A percentile compares a stretch with the other conserved stretches of the same genome.
These are phyloP conservation scores for Fusarium paranaense DNA, from an alignment of 2,329 filamentous ascomycete species.

Conservation along the genomic window DNA sequence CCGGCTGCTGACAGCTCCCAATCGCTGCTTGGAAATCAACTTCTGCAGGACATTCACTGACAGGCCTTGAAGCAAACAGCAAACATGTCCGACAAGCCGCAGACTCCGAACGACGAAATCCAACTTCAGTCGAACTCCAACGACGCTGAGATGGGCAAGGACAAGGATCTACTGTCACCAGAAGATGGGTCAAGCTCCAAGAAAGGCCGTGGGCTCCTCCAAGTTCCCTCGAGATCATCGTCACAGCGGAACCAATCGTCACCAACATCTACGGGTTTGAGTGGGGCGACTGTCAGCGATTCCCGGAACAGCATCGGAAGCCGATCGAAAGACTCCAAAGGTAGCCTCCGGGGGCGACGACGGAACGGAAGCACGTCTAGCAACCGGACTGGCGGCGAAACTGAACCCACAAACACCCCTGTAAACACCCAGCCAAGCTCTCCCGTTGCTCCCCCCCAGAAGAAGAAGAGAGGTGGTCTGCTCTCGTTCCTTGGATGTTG, in stretches of 20 bases:
- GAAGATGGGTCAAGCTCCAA: constrained; percentile 59
- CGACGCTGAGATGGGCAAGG: constrained; percentile 56
- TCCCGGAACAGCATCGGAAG: constrained; percentile 71
- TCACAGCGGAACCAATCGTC: constrained; percentile 70
- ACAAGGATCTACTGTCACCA: constrained; percentile 54
- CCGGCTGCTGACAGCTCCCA: constrained; percentile 4
- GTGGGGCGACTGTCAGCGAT: constrained; percentile 69
- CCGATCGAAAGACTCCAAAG: constrained; percentile 73
- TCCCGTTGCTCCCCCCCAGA: constrained; percentile 60
- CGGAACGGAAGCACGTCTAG: constrained; percentile 77
- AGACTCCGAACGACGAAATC: constrained; percentile 46
- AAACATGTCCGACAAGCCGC: constrained; percentile 50
- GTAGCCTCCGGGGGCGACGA: constrained; percentile 71
- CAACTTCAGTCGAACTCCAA: constrained; percentile 50
- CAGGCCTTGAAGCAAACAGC: constrained; percentile 36
- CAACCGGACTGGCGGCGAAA: constrained; percentile 68
- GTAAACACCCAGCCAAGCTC: constrained; percentile 65
- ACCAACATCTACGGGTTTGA: constrained; percentile 69
- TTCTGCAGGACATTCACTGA: constrained; percentile 31
- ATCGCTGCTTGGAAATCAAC: constrained; percentile 9
- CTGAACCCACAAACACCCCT: constrained; percentile 62
- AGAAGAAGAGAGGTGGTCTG: constrained; percentile 68
- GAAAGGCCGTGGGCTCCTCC: constrained; percentile 64
- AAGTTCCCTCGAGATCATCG: constrained; percentile 72
- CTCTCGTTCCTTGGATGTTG: constrained; percentile 76